phyloP scores from a whole-genome alignment of 2,329 filamentous ascomycete species.

The Chaetomiaceae sp. region DNA sequence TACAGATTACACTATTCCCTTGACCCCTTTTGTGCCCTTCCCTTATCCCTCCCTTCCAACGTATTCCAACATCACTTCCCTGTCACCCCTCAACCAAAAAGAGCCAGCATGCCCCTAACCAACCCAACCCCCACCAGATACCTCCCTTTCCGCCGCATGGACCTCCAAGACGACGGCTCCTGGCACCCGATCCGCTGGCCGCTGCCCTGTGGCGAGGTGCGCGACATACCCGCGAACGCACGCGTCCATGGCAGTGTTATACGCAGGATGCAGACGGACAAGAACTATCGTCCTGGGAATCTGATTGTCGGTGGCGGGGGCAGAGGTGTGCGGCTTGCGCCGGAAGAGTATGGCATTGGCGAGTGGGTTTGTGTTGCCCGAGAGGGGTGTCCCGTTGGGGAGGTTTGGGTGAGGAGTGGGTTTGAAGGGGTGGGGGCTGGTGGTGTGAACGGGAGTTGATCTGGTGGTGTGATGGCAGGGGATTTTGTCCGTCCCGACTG shows the following conservation, averaged over 20 bases:
- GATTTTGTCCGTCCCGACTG: too few species aligned
- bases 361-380: constrained; percentile 65
- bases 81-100: neutral
- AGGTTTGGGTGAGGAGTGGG: constrained; percentile 50
- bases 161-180: constrained; percentile 63
- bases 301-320: constrained; percentile 76
- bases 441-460: neutral
- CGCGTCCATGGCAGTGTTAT: constrained; percentile 71
- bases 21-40: neutral
- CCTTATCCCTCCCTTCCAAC: too few species aligned
- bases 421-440: constrained; percentile 10
- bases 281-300: constrained; percentile 69
- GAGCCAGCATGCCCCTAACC: neutral
- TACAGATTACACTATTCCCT: too few species aligned
- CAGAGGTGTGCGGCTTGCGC: constrained; percentile 59
- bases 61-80: neutral
- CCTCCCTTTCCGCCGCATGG: constrained; percentile 76
- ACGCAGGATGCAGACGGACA: constrained; percentile 60
- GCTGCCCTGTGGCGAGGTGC: constrained; percentile 68
- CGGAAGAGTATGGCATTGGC: constrained; percentile 59
- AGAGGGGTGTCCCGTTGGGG: constrained; percentile 62
- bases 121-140: constrained; percentile 36
- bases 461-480: too few species aligned
- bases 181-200: constrained; percentile 82
- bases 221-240: constrained; percentile 68